Percentiles rank a stretch among this genome's conserved stretches.
These are phyloP conservation scores for Evernia prunastri DNA, from an alignment of 495 filamentous ascomycete genomes.

Conservation along the genomic window DNA sequence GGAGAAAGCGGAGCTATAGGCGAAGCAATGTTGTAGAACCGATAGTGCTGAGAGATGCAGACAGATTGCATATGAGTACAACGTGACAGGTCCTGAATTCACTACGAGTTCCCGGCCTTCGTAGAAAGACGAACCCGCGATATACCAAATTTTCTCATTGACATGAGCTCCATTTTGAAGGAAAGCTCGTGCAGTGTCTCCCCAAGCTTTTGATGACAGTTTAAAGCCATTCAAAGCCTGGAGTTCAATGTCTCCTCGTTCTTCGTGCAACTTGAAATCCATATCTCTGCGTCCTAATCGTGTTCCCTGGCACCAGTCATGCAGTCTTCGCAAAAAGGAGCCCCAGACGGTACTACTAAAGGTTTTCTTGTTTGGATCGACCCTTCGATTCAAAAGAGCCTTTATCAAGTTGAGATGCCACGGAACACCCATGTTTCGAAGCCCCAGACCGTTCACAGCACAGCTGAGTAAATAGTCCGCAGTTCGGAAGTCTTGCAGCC, in stretches of 20 bases:
- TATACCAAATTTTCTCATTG: background rate
- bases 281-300: too few species aligned
- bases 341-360: background rate
- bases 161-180: background rate
- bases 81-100: background rate
- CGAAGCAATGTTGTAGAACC: background rate
- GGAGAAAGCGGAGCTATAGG: background rate
- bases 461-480: background rate
- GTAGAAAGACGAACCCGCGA: background rate
- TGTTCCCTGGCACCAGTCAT: too few species aligned
- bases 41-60: background rate
- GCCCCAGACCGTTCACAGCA: background rate
- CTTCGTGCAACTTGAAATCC: too few species aligned
- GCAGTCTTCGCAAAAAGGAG: background rate
- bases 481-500: too few species aligned
- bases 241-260: too few species aligned
- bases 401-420: background rate
- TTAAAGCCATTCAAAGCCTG: too few species aligned
- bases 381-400: background rate
- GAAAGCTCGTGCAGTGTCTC: background rate
- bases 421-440: background rate
- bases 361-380: background rate
- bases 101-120: too few species aligned
- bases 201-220: too few species aligned
- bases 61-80: background rate